A percentile compares a stretch with the other conserved stretches of the same genome.
phyloP scores from a whole-genome alignment of 106 monocot species.

The Agapanthus africanus region DNA sequence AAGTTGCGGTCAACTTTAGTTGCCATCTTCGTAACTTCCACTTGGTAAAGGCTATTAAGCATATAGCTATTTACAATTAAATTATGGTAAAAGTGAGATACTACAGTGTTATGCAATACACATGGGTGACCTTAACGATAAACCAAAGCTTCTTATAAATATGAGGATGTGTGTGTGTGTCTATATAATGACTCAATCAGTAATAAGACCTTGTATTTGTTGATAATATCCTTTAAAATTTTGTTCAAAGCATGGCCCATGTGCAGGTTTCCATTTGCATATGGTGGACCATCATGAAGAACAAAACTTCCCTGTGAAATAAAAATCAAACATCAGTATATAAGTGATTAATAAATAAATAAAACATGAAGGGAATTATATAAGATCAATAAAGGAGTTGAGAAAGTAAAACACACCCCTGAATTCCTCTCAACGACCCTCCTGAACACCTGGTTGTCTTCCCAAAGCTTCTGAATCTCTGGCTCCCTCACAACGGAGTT shows the following conservation, averaged over 20 bases:
- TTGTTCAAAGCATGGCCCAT: slow-evolving; percentile 99
- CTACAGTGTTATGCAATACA: too few species aligned
- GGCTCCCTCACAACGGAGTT: slow-evolving; percentile 77
- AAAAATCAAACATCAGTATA: slow-evolving; percentile 10
- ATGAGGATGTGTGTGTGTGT: too few species aligned
- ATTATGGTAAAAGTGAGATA: too few species aligned
- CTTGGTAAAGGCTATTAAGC: too few species aligned
- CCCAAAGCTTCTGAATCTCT: slow-evolving; percentile 92
- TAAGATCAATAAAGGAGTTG: not conserved
- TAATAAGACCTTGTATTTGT: slow-evolving; percentile 74
- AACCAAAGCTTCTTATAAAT: too few species aligned
- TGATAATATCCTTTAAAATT: slow-evolving; percentile 96
- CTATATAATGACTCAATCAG: not conserved
- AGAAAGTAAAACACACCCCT: slow-evolving; percentile 32
- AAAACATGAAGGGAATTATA: too few species aligned
- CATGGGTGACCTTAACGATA: too few species aligned
- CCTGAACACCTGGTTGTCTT: slow-evolving; percentile 79
- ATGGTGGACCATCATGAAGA: slow-evolving; percentile 97
- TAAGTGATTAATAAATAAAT: not conserved
- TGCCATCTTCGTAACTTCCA: too few species aligned
- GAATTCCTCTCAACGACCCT: slow-evolving; percentile 65
- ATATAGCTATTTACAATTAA: too few species aligned
- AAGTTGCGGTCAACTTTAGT: too few species aligned
- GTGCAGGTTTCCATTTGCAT: slow-evolving; percentile 95
- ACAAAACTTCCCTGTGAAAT: slow-evolving; percentile 61